phyloP scores from a whole-genome alignment of 2,329 filamentous ascomycete genomes.

The Colletotrichum melonis region DNA sequence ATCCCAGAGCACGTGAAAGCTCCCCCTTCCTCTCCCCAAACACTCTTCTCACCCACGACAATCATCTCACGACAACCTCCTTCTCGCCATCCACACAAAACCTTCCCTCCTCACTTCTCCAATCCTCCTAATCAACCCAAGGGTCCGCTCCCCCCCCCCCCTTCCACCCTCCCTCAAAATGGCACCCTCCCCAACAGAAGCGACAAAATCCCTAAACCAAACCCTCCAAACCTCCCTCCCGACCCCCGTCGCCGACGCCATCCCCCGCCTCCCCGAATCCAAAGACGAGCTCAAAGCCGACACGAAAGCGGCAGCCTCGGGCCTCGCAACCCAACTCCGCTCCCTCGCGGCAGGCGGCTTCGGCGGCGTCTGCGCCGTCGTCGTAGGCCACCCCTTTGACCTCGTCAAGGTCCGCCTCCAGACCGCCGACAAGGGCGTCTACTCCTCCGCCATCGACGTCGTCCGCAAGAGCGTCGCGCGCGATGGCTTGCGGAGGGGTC shows the following conservation, averaged over 20 bases:
- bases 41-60: background rate
- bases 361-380: conserved; percentile 91
- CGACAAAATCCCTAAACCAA: conserved; percentile 35
- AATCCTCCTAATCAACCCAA: background rate
- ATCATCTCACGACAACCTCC: background rate
- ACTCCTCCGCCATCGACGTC: conserved; percentile 90
- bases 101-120: background rate
- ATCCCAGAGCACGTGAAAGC: conserved; percentile 5
- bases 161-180: conserved; percentile 18
- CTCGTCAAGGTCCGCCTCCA: conserved; percentile 97
- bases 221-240: conserved; percentile 40
- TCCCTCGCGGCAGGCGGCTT: conserved; percentile 92
- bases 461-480: conserved; percentile 88
- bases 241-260: conserved; percentile 48
- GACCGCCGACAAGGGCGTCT: conserved; percentile 94
- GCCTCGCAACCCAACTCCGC: conserved; percentile 69
- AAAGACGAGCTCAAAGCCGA: conserved; percentile 57
- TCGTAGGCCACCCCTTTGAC: conserved; percentile 97
- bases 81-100: background rate
- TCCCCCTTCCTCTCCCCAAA: conserved; percentile 5
- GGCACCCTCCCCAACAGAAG: conserved; percentile 39
- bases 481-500: conserved; percentile 82
- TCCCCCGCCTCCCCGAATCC: conserved; percentile 57
- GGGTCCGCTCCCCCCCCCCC: background rate
- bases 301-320: conserved; percentile 50